Evolutionary conservation across 179 eudicot genomes (phyloP).

Genomic region (Beta corolliflora): DNA sequence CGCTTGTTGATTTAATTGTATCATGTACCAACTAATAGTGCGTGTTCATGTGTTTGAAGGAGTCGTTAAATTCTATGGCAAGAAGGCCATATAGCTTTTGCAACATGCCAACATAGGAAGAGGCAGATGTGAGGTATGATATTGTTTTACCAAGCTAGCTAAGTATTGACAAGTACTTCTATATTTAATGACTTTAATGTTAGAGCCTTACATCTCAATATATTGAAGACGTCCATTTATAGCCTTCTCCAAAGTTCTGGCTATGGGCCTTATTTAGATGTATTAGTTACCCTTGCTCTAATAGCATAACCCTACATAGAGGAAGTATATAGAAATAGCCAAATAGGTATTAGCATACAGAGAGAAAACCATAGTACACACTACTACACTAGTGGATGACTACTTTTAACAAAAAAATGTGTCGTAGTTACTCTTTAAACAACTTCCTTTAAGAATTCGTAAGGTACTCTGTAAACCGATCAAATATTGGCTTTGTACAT

Average conservation of each 20-base stretch:
- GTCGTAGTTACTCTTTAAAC: neutral
- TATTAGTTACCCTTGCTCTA: neutral
- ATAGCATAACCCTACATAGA: neutral
- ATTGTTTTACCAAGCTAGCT: no score
- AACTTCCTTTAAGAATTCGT: neutral
- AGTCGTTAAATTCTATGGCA: no score
- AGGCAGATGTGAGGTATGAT: no score
- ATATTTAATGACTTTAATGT: no score
- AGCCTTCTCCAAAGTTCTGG: neutral
- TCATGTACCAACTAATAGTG: neutral
- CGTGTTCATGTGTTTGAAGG: constrained; percentile 7
- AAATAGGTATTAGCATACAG: neutral
- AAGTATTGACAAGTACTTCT: no score
- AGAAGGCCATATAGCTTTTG: no score
- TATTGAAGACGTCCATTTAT: no score
- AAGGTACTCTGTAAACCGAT: neutral
- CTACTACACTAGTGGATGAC: neutral
- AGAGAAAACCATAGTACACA: neutral
- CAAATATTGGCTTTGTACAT: no score
- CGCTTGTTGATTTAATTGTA: neutral
- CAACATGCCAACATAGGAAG: no score
- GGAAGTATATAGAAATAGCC: neutral
- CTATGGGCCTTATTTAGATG: no score
- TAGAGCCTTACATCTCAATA: no score
- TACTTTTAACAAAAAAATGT: neutral